Conservation (phyloP, 2,329 filamentous ascomycete species). For the Epichloe coenophiala region DNA sequence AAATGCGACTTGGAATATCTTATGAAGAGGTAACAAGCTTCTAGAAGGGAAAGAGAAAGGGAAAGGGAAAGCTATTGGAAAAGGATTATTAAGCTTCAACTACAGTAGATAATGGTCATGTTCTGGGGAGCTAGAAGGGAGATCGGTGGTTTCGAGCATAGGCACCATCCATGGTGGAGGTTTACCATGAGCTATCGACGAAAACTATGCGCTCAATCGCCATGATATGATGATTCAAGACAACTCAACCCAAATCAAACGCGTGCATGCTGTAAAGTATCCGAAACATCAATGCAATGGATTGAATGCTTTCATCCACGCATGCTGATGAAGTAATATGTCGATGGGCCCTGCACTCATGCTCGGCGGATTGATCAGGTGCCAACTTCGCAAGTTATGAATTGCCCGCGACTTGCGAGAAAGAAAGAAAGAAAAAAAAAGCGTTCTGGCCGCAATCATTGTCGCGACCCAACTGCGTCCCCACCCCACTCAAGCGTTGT, state of each 20-base stretch:
- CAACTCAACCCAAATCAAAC: no score
- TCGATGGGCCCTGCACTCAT: no score
- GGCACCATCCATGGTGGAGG: no score
- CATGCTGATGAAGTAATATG: no score
- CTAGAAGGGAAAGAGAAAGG: not conserved
- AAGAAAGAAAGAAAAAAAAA: not conserved
- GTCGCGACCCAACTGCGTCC: conserved; percentile 3
- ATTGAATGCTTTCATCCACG: no score
- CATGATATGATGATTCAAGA: no score
- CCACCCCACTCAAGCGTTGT: conserved; percentile 5
- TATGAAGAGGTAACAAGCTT: not conserved
- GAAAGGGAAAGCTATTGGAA: not conserved
- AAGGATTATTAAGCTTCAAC: not conserved
- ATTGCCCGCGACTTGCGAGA: no score
- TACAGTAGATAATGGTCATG: not conserved
- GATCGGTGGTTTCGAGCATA: no score
- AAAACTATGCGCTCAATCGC: no score
- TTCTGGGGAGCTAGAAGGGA: not conserved
- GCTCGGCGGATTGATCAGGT: not conserved
- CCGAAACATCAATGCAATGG: no score
- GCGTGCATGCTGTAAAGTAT: no score
- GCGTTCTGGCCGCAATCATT: not conserved
- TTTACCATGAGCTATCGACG: no score
- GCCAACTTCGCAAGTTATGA: not conserved
- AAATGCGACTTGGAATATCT: not conserved